Conservation (phyloP, 176 grass and related monocot genomes). For the Rhynchospora pubera region DNA sequence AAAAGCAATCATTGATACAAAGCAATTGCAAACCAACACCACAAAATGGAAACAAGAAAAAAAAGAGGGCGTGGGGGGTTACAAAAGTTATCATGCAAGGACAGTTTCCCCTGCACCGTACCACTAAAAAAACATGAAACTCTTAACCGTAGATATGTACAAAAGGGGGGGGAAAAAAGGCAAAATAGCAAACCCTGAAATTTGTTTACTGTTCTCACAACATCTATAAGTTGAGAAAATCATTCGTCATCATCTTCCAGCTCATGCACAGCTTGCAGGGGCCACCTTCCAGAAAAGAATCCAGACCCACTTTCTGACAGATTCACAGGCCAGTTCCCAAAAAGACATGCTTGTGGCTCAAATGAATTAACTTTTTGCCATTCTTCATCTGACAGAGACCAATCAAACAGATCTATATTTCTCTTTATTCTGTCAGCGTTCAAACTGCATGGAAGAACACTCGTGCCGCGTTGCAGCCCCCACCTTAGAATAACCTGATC, state of each 20-base stretch:
- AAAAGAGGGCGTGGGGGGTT: not conserved
- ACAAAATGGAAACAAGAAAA: not conserved
- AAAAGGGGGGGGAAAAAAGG: not conserved
- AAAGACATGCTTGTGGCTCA: slow-evolving; percentile 37
- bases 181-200: not conserved
- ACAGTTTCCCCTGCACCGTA: not conserved
- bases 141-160: not conserved
- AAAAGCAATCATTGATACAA: not conserved
- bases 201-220: not conserved
- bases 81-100: not conserved
- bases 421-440: slow-evolving; percentile 33
- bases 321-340: slow-evolving; percentile 23
- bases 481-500: slow-evolving; percentile 39
- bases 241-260: slow-evolving; percentile 33
- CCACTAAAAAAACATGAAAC: not conserved
- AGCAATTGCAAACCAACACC: not conserved
- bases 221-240: not conserved
- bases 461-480: slow-evolving; percentile 38
- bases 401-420: slow-evolving; percentile 41
- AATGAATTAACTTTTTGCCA: slow-evolving; percentile 33
- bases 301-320: slow-evolving; percentile 27
- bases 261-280: slow-evolving; percentile 39
- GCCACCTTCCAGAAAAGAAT: slow-evolving; percentile 21
- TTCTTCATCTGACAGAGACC: slow-evolving; percentile 34
- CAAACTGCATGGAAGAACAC: slow-evolving; percentile 39